Evolutionary conservation across 192 early-diverging fungal genomes (phyloP).

Genomic region (Geranomyces variabilis): DNA sequence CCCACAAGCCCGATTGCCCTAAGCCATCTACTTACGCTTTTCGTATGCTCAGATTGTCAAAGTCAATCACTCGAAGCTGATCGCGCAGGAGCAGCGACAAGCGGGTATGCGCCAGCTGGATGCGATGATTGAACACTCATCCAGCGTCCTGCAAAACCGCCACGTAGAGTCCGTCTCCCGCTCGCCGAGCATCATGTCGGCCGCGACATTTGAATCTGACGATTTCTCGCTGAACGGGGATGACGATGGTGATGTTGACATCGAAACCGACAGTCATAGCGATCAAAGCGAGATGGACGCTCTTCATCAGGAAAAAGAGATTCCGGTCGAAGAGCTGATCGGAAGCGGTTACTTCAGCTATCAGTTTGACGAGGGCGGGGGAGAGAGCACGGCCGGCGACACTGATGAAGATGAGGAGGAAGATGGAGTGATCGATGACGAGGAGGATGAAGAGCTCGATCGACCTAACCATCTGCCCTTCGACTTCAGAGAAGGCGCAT

Average conservation of each 20-base stretch:
- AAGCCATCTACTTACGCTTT: too few relatives aligned
- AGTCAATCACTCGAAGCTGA: constrained; percentile 57
- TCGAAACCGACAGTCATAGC: constrained; percentile 24
- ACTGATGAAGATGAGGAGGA: constrained; percentile 26
- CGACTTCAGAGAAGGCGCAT: not conserved
- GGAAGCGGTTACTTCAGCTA: constrained; percentile 25
- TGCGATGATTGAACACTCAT: constrained; percentile 73
- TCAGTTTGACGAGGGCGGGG: not conserved
- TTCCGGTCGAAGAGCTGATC: constrained; percentile 36
- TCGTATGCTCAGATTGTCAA: constrained; percentile 17
- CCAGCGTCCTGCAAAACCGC: constrained; percentile 54
- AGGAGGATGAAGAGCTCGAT: constrained; percentile 28
- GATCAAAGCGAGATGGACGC: constrained; percentile 43
- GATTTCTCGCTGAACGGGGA: constrained; percentile 11
- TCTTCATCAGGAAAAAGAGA: constrained; percentile 64
- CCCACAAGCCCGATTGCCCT: too few relatives aligned
- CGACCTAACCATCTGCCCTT: not conserved
- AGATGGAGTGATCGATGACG: constrained; percentile 16
- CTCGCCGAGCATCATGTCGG: not conserved
- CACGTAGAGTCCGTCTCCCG: not conserved
- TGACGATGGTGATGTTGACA: constrained; percentile 30
- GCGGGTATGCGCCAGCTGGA: constrained; percentile 70
- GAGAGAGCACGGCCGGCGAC: constrained; percentile 28
- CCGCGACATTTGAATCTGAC: constrained; percentile 9
- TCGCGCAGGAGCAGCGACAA: constrained; percentile 62